Evolutionary conservation across 805 yeast genomes (phyloP).

Genomic region (Ogataea henricii): DNA sequence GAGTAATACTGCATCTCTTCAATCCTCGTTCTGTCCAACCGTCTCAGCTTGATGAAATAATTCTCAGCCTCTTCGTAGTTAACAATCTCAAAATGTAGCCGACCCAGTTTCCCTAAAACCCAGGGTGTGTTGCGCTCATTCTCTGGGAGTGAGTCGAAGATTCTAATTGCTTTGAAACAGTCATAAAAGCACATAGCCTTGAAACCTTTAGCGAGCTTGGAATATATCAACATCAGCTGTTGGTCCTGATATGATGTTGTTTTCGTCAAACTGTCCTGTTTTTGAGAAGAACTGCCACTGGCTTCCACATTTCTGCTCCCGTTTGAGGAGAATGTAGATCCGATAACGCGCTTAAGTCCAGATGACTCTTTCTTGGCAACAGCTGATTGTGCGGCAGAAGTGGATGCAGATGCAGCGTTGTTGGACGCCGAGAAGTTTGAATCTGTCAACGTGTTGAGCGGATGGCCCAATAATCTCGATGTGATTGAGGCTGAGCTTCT

Average conservation of each 20-base stretch:
- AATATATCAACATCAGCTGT: constrained; percentile 49
- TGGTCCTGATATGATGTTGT: constrained; percentile 32
- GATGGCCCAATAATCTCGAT: constrained; percentile 31
- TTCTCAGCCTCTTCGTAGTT: constrained; percentile 76
- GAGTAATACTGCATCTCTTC: constrained; percentile 92
- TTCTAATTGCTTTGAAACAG: constrained; percentile 75
- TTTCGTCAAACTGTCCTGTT: constrained; percentile 15
- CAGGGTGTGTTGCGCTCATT: constrained; percentile 73
- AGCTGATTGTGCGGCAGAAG: constrained; percentile 9
- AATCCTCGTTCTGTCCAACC: constrained; percentile 72
- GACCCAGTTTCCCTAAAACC: constrained; percentile 79
- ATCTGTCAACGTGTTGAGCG: constrained; percentile 26
- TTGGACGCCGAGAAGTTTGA: constrained; percentile 24
- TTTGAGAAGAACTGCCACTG: constrained; percentile 23
- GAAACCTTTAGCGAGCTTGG: constrained; percentile 59
- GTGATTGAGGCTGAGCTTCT: constrained; percentile 32
- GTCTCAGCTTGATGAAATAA: constrained; percentile 62
- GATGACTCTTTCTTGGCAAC: constrained; percentile 16
- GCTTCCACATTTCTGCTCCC: constrained; percentile 9
- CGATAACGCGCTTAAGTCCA: constrained; percentile 28
- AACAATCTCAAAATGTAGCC: constrained; percentile 83
- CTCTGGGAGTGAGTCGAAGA: constrained; percentile 64
- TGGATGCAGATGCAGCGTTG: constrained; percentile 9
- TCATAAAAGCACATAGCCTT: constrained; percentile 67
- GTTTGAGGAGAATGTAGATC: constrained; percentile 23